Conservation (phyloP, 1,284 basidiomycete species). For the Agroathelia rolfsii region DNA sequence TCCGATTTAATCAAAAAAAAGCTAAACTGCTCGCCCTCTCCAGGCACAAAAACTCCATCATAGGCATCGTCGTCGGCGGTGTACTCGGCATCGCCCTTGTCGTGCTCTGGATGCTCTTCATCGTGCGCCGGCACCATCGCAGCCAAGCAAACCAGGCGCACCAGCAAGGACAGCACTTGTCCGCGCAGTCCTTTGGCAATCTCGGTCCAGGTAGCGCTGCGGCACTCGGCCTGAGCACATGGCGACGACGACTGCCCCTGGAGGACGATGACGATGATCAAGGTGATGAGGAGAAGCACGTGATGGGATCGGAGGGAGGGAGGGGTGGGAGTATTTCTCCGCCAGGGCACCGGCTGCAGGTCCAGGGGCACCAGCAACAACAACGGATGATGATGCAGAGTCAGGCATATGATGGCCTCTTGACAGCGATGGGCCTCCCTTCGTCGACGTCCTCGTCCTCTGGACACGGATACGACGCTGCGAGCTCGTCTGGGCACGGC, state of each 20-base stretch:
- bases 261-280: constrained; percentile 2
- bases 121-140: not conserved
- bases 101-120: not conserved
- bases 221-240: no score
- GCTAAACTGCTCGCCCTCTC: not conserved
- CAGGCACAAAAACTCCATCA: constrained; percentile 1
- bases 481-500: no score
- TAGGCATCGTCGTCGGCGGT: constrained; percentile 1
- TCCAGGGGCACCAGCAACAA: no score
- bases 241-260: not conserved
- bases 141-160: not conserved
- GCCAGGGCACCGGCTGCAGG: no score
- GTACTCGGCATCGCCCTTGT: not conserved
- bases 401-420: no score
- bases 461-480: no score
- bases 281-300: not conserved
- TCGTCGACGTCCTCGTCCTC: no score
- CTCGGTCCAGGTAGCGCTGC: no score
- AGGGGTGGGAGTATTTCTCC: no score
- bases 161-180: not conserved
- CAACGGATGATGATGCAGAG: no score
- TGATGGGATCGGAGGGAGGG: not conserved
- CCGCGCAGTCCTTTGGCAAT: not conserved
- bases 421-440: no score
- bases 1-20: not conserved